Evolutionary conservation across 2,329 filamentous ascomycete species (phyloP).

Genomic region (Nigrograna mackinnonii): DNA sequence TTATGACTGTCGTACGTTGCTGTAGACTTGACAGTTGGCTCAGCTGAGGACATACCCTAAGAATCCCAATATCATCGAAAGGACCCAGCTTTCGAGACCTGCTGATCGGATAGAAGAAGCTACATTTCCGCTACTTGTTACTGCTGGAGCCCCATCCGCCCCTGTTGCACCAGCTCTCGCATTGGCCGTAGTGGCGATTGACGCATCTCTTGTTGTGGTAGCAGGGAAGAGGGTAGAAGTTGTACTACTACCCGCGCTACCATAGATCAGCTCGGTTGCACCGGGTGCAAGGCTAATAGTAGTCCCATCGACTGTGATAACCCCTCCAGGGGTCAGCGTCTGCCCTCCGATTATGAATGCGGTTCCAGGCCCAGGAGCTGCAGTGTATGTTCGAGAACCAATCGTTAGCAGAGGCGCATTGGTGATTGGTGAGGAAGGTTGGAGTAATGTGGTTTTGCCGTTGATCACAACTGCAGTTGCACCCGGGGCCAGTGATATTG

Average conservation of each 20-base stretch:
- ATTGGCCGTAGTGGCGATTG: conserved; percentile 6
- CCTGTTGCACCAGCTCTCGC: conserved; percentile 19
- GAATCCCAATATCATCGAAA: too few species aligned
- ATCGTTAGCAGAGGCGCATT: conserved; percentile 37
- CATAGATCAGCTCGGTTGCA: conserved; percentile 41
- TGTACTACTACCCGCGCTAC: conserved; percentile 33
- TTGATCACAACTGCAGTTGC: conserved; percentile 35
- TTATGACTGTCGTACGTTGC: too few species aligned
- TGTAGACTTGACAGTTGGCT: too few species aligned
- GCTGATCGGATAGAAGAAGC: too few species aligned
- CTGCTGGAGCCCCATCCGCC: conserved; percentile 1
- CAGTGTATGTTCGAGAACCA: conserved; percentile 31
- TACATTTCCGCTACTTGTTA: not conserved
- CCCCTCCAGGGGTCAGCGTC: conserved; percentile 44
- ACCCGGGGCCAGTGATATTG: conserved; percentile 31
- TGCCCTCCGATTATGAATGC: conserved; percentile 42
- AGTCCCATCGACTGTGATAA: conserved; percentile 33
- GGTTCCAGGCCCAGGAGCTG: conserved; percentile 24
- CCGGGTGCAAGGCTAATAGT: conserved; percentile 37
- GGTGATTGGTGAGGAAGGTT: conserved; percentile 22
- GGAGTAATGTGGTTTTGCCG: conserved; percentile 32
- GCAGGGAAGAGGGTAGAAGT: conserved; percentile 44
- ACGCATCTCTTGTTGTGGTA: conserved; percentile 27
- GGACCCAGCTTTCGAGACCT: too few species aligned
- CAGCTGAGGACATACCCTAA: too few species aligned